Evolutionary conservation across 495 filamentous ascomycete species (phyloP), one percentile per base, ranked within the genome.

Genomic region (Chlorociboria aeruginascens): DNA sequence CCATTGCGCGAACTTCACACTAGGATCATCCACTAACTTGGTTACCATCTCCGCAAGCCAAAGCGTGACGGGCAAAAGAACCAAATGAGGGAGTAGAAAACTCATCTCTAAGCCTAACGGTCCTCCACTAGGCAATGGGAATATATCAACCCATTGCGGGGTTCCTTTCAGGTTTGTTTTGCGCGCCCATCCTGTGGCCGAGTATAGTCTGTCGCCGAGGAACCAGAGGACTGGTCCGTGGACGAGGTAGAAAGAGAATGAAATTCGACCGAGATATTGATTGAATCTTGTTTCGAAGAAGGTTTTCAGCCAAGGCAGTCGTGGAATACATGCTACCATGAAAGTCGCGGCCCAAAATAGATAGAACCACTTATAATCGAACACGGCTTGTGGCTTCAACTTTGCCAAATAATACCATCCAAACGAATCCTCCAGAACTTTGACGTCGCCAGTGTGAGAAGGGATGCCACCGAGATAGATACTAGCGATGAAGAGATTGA

Each of bases 181-280:
- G 37, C 72, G 56, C 70, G 72, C 77, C 62, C 70, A 76, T 0
- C 78, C 78, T 0, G 65, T 63, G 8, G 74, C 73, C 3, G 69
- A 63, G 57, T 82, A 80, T 6, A 73, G 8, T 16, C 69, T 48
- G 46, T 70, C 66, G 13, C 72, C 71, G 12, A 78, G 52, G 0
- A 63, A 67, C 46, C 73, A 68, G 0, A 76, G 61, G 11, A 82
- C 68, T 11, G 72, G 70, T 3, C 71, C 74, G 42, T 77, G 75
- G 28, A 78, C 69, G 31, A 79, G 68, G 38, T 79, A 80, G 41
- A 79, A 68, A 3, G 69, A 64, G 52, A 64, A 78, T 6, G 72
- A 74, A 43, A 80, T 72, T 20, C 73, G 68, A 32, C 78, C 79
- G 8, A 78, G 68, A 57, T 83, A 82, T 55, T 80, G 79, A 25